phyloP scores from a whole-genome alignment of 495 filamentous ascomycete genomes.

The Hyaloscypha finlandica region DNA sequence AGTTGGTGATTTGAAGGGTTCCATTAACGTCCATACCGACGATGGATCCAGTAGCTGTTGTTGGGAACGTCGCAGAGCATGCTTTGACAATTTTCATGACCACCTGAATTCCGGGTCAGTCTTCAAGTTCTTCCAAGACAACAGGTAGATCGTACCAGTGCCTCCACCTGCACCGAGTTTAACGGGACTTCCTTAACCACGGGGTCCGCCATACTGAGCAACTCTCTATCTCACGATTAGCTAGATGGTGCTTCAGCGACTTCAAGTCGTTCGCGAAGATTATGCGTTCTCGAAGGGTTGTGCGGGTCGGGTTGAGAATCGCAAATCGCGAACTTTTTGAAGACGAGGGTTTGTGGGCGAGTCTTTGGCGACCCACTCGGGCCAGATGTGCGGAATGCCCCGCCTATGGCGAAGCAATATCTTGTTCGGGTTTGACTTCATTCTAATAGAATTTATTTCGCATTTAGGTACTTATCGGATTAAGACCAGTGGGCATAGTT shows the following conservation, averaged over 20 bases:
- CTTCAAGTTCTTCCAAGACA: constrained; percentile 28
- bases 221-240: neutral
- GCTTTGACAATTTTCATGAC: constrained; percentile 97
- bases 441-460: neutral
- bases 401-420: neutral
- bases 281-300: neutral
- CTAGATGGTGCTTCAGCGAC: neutral
- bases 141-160: constrained; percentile 57
- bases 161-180: constrained; percentile 77
- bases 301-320: neutral
- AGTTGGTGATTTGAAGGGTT: constrained; percentile 87
- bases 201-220: constrained; percentile 33
- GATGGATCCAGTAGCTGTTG: constrained; percentile 83
- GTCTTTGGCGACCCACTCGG: neutral
- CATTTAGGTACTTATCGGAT: neutral
- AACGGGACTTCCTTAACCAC: constrained; percentile 55
- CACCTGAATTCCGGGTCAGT: constrained; percentile 57
- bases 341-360: constrained; percentile 13
- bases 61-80: constrained; percentile 83
- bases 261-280: neutral
- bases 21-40: constrained; percentile 90
- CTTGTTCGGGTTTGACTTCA: neutral
- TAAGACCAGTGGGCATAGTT: neutral
- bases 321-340: constrained; percentile 16
- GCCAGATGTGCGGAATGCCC: neutral